These are phyloP conservation scores for Amaranthus hypochondriacus DNA, from an alignment of 148 eudicot genomes.

Conservation along the genomic window DNA sequence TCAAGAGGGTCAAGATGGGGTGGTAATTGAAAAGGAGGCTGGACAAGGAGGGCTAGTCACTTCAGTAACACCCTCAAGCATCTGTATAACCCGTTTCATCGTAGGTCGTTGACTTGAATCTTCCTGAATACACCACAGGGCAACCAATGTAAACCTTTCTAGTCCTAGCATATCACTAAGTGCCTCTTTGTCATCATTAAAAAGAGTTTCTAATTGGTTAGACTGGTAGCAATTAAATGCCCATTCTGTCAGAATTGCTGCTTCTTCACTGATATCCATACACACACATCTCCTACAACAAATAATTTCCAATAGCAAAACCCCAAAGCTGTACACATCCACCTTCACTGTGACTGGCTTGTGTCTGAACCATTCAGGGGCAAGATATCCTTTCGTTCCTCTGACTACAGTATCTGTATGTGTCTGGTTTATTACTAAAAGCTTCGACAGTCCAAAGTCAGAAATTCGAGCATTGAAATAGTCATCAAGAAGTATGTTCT, in stretches of 20 bases:
- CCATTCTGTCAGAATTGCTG: slow-evolving; percentile 35
- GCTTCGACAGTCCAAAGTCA: slow-evolving; percentile 63
- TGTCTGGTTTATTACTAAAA: slow-evolving; percentile 39
- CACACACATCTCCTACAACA: slow-evolving; percentile 26
- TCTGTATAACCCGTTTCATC: slow-evolving; percentile 31
- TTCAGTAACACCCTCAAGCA: slow-evolving; percentile 34
- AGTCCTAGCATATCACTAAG: slow-evolving; percentile 7
- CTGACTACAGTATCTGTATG: slow-evolving; percentile 44
- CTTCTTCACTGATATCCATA: slow-evolving; percentile 4
- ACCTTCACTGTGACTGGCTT: slow-evolving; percentile 41
- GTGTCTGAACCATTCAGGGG: slow-evolving; percentile 71
- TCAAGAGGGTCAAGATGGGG: not conserved
- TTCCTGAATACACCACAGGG: slow-evolving; percentile 40
- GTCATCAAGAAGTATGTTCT: slow-evolving; percentile 57
- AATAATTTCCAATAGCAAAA: slow-evolving; percentile 40
- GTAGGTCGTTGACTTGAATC: slow-evolving; percentile 33
- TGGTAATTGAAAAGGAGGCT: slow-evolving; percentile 12
- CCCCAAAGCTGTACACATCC: slow-evolving; percentile 55
- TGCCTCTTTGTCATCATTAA: slow-evolving; percentile 17
- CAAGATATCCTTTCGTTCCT: slow-evolving; percentile 65
- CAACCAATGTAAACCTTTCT: slow-evolving; percentile 23
- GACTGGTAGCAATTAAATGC: slow-evolving; percentile 38
- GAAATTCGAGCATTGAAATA: slow-evolving; percentile 42
- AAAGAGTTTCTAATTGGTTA: slow-evolving; percentile 13
- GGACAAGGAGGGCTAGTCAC: slow-evolving; percentile 32